phyloP scores from a whole-genome alignment of 441 rosid genomes.

The Arabidopsis lyrata region DNA sequence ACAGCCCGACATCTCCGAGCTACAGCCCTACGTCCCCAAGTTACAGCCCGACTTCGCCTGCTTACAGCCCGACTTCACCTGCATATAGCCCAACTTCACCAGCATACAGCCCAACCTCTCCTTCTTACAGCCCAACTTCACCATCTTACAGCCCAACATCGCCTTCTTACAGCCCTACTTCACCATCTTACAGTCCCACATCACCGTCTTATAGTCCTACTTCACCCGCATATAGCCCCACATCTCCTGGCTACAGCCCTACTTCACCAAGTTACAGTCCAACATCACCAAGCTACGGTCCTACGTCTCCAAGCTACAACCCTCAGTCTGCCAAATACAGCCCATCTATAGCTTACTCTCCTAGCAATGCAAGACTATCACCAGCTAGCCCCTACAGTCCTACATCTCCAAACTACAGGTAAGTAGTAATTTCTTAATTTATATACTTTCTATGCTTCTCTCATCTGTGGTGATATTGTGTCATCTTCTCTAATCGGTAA shows the following conservation, averaged over 20 bases:
- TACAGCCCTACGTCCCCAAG: slow-evolving; percentile 88
- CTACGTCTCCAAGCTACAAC: slow-evolving; percentile 82
- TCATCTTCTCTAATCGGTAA: slow-evolving; percentile 10
- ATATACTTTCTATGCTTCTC: neutral
- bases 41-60: slow-evolving; percentile 80
- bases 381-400: slow-evolving; percentile 96
- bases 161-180: slow-evolving; percentile 68
- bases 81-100: slow-evolving; percentile 75
- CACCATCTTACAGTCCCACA: slow-evolving; percentile 65
- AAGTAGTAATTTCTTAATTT: slow-evolving; percentile 10
- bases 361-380: slow-evolving; percentile 89
- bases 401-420: slow-evolving; percentile 95
- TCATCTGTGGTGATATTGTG: slow-evolving; percentile 1
- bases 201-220: slow-evolving; percentile 84
- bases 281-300: slow-evolving; percentile 80
- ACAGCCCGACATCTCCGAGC: slow-evolving; percentile 85
- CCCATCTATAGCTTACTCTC: slow-evolving; percentile 91
- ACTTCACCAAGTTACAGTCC: slow-evolving; percentile 87
- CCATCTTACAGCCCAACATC: slow-evolving; percentile 76
- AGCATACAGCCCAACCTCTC: slow-evolving; percentile 12
- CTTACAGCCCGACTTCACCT: slow-evolving; percentile 86
- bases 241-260: slow-evolving; percentile 87
- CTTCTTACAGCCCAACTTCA: slow-evolving; percentile 70
- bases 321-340: slow-evolving; percentile 86
- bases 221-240: slow-evolving; percentile 80